A percentile compares a stretch with the other conserved stretches of the same genome.
phyloP scores from a whole-genome alignment of 2,329 filamentous ascomycete species.

The Ophioceras dolichostomum region DNA sequence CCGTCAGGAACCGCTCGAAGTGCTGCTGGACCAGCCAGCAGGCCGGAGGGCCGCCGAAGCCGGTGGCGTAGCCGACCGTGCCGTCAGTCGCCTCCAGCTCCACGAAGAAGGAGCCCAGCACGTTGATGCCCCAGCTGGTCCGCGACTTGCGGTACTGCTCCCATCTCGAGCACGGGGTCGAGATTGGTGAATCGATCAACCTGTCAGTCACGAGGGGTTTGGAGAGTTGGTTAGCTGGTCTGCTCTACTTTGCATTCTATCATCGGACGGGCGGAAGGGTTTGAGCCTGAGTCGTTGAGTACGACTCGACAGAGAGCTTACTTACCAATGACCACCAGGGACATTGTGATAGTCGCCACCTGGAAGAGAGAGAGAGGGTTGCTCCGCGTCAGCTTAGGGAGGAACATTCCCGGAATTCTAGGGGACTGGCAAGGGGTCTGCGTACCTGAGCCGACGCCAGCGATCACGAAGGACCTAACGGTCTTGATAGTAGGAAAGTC shows the following conservation, averaged over 20 bases:
- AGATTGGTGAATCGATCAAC: conserved; percentile 86
- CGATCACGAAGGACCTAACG: conserved; percentile 60
- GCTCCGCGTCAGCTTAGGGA: too few relatives aligned
- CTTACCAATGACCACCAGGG: conserved; percentile 55
- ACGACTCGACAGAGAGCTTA: neutral
- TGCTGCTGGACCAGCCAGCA: conserved; percentile 93
- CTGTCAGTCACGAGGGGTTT: conserved; percentile 31
- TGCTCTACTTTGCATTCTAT: neutral
- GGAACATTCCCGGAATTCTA: too few relatives aligned
- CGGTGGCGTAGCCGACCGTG: conserved; percentile 87
- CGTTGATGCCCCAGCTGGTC: conserved; percentile 93
- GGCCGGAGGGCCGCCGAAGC: conserved; percentile 84
- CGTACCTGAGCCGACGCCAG: conserved; percentile 43
- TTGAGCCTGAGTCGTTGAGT: neutral
- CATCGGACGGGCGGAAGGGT: neutral
- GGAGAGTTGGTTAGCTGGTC: neutral
- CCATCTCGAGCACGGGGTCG: conserved; percentile 84
- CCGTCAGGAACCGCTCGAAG: conserved; percentile 84
- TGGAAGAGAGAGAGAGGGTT: conserved; percentile 26
- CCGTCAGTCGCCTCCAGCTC: conserved; percentile 84
- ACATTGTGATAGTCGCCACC: conserved; percentile 92
- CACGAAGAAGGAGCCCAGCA: conserved; percentile 81
- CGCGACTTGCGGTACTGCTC: conserved; percentile 77
- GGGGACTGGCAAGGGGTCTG: too few relatives aligned
- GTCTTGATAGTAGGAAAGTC: conserved; percentile 66